Base-by-base conservation (phyloP, 169 alveolate genomes). In the Plasmodium relictum region DNA sequence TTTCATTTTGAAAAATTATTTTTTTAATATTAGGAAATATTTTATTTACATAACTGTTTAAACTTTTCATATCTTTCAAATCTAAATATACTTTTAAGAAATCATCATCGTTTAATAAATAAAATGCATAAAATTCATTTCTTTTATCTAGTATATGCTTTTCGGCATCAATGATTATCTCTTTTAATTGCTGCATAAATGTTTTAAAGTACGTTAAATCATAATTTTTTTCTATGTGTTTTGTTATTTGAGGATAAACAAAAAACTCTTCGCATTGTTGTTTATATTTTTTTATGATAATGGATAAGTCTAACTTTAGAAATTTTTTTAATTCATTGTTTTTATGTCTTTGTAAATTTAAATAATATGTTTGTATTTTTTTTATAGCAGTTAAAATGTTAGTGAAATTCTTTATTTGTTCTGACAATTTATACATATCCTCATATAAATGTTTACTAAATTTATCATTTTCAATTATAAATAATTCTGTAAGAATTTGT, bases 211-310 rank as follows among this genome's bases (percentile, higher is more conserved):
- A 68, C 0, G 45, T 20, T 20, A 63, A 0, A 14, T 78, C 48
- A 58, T 78, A 78, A 5, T 37, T 6, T 26, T 78, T 78, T n/a
- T 78, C 61, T 12, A 78, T 14, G 26, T 78, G 89, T 22, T 78
- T 78, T 37, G 24, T 78, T n/a, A 78, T 16, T 20, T 78, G 89
- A 4, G 89, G 89, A 24, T 78, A 78, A 6, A 78, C 63, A 20
- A 63, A 78, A 48, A 78, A 78, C 3, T 78, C 89, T 78, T 78
- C 89, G 6, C 89, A 78, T 26, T 50, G 24, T 18, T 78, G 20
- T 41, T 78, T 78, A 59, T 78, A 78, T 16, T 31, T 78, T 10
- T 24, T 56, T 44, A 78, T 69, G 0, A 48, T 16, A 0, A 24
- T 6, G 14, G 63, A 54, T n/a, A 37, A 26, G 7, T 58, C 37